Conservation (phyloP, 2,329 filamentous ascomycete species). For the Fusarium piperis region DNA sequence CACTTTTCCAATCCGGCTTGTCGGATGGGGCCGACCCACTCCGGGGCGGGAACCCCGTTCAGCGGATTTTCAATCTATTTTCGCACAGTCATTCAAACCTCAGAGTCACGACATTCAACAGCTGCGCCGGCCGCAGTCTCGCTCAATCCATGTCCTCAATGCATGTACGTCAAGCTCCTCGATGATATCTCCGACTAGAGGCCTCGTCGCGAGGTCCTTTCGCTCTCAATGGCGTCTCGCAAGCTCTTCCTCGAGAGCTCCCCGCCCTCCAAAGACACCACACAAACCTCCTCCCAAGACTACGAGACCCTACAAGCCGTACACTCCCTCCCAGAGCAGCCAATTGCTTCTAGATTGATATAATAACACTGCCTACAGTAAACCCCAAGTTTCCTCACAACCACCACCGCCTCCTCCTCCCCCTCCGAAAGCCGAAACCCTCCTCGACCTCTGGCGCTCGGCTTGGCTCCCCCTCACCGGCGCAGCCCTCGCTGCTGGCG, state of each 20-base stretch:
- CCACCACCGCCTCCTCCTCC: constrained; percentile 18
- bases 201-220: constrained; percentile 29
- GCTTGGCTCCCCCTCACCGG: constrained; percentile 58
- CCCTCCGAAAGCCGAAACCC: constrained; percentile 44
- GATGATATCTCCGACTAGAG: constrained; percentile 47
- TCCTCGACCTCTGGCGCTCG: constrained; percentile 50
- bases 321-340: constrained; percentile 1
- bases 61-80: constrained; percentile 2
- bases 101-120: background rate
- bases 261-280: constrained; percentile 32
- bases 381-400: constrained; percentile 14
- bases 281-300: constrained; percentile 37
- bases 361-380: constrained; percentile 28
- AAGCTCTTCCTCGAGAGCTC: constrained; percentile 41
- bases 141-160: background rate
- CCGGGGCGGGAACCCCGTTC: constrained; percentile 27
- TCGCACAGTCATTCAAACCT: background rate
- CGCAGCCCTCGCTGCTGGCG: constrained; percentile 55
- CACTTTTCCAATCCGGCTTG: constrained; percentile 18
- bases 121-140: background rate
- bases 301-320: constrained; percentile 46
- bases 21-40: constrained; percentile 32
- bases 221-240: constrained; percentile 43
- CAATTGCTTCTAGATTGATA: background rate
- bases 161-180: constrained; percentile 25